These are phyloP conservation scores for Penicillium cataractarum DNA, from an alignment of 495 filamentous ascomycete genomes.

Conservation along the genomic window DNA sequence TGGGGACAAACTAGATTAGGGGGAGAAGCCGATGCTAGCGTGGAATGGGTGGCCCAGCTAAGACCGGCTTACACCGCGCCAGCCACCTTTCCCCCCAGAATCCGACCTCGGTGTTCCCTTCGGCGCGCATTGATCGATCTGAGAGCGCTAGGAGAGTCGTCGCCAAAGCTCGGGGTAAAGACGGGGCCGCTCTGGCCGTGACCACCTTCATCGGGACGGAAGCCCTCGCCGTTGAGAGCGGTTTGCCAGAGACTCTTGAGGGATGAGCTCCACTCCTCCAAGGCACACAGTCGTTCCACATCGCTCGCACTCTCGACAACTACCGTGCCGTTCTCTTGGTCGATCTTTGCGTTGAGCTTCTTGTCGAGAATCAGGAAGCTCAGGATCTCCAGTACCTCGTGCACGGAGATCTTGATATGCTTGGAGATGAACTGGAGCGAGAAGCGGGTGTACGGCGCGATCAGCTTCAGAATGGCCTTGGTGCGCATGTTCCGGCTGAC, in stretches of 20 bases:
- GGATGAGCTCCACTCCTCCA: conserved; percentile 73
- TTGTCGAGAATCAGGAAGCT: conserved; percentile 90
- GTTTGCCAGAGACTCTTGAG: conserved; percentile 65
- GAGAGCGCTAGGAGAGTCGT: conserved; percentile 33
- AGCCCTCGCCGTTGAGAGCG: conserved; percentile 76
- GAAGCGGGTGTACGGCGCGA: conserved; percentile 94
- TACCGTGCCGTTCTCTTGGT: conserved; percentile 82
- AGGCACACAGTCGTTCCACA: conserved; percentile 69
- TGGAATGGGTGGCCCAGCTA: background rate
- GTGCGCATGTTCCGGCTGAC: conserved; percentile 98
- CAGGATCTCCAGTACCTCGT: conserved; percentile 91
- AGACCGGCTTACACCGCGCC: conserved; percentile 1
- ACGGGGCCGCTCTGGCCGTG: conserved; percentile 31
- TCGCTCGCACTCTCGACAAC: conserved; percentile 77
- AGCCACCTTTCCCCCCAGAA: conserved; percentile 13
- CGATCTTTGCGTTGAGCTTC: conserved; percentile 83
- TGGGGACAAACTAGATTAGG: background rate
- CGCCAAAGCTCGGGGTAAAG: conserved; percentile 39
- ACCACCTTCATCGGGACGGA: conserved; percentile 50
- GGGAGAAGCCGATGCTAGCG: background rate
- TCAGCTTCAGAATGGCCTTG: conserved; percentile 89
- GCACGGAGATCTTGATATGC: conserved; percentile 77
- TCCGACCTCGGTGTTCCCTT: conserved; percentile 29
- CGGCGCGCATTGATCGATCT: conserved; percentile 13
- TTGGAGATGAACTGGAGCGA: conserved; percentile 81